These are phyloP conservation scores for Salix caprea DNA, from an alignment of 345 rosid species.

Conservation along the genomic window DNA sequence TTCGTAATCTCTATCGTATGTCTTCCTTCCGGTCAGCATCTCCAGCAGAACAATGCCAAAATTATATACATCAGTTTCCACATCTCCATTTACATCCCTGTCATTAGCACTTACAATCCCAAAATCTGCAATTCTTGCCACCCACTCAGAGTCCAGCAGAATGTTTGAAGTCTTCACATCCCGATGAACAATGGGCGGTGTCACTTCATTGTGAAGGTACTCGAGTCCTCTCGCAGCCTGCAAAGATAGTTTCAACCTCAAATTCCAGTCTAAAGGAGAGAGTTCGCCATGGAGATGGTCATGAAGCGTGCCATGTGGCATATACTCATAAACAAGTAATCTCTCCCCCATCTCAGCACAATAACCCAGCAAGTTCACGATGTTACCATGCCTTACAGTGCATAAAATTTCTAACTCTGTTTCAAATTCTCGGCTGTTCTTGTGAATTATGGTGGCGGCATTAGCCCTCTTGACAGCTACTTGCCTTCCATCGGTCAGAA, in stretches of 20 bases:
- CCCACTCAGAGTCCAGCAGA: conserved; percentile 84
- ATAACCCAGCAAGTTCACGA: conserved; percentile 84
- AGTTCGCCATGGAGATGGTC: conserved; percentile 78
- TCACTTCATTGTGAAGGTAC: conserved; percentile 71
- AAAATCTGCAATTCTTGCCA: conserved; percentile 75
- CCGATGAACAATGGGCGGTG: conserved; percentile 61
- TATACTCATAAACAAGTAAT: conserved; percentile 78
- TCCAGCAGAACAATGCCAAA: conserved; percentile 72
- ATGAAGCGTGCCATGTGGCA: conserved; percentile 85
- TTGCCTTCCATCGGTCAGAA: conserved; percentile 73
- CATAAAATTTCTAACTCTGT: conserved; percentile 71
- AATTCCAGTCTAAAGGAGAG: conserved; percentile 68
- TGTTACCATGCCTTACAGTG: conserved; percentile 64
- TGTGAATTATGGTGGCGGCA: conserved; percentile 90
- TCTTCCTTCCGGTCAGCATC: conserved; percentile 82
- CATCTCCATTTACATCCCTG: conserved; percentile 44
- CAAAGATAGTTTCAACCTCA: conserved; percentile 56
- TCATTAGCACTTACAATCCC: conserved; percentile 58
- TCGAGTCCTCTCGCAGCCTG: conserved; percentile 83
- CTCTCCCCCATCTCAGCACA: conserved; percentile 91
- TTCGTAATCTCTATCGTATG: conserved; percentile 54
- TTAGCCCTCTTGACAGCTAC: conserved; percentile 94
- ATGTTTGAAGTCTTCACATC: conserved; percentile 74
- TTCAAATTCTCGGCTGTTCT: conserved; percentile 72
- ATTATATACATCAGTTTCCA: conserved; percentile 55